These are phyloP conservation scores for Fomitopsis pulvina DNA, from an alignment of 768 basidiomycete species.

Conservation along the genomic window DNA sequence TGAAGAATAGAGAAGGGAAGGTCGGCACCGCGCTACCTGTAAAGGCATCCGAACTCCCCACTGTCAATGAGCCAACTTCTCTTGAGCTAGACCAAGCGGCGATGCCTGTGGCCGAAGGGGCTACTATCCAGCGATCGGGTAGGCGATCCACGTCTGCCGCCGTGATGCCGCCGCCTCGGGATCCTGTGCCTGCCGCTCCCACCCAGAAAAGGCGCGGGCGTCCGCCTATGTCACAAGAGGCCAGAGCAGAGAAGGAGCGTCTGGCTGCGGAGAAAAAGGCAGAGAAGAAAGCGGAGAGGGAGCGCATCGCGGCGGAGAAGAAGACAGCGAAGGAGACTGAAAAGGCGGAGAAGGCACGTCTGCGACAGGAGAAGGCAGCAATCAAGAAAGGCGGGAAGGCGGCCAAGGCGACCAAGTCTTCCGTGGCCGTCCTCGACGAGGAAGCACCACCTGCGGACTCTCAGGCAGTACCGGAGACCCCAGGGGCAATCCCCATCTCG, in stretches of 20 bases:
- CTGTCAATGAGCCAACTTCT: not conserved
- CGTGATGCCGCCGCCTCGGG: conserved; percentile 4
- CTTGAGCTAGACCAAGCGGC: not conserved
- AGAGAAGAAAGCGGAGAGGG: conserved; percentile 18
- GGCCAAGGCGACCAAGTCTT: not conserved
- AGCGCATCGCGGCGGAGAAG: conserved; percentile 17
- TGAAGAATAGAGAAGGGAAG: conserved; percentile 36
- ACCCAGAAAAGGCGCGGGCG: conserved; percentile 17
- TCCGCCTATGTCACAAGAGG: conserved; percentile 15
- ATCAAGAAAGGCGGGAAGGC: conserved; percentile 15
- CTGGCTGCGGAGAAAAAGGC: conserved; percentile 18
- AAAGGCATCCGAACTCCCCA: not conserved
- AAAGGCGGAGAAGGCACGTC: conserved; percentile 14
- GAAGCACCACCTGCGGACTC: not conserved
- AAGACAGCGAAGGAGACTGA: conserved; percentile 14
- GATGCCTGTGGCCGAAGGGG: not conserved
- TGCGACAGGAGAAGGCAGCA: conserved; percentile 11
- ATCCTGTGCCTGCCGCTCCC: not conserved
- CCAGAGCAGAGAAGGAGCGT: conserved; percentile 19
- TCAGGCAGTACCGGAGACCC: not conserved
- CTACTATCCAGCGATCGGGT: not conserved
- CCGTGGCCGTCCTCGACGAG: not conserved
- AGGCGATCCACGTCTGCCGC: not conserved
- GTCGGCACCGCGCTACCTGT: conserved; percentile 1
- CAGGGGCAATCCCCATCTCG: not conserved